Evolutionary conservation across 179 eudicot species (phyloP).

Genomic region (Heliamphora pulchella): DNA sequence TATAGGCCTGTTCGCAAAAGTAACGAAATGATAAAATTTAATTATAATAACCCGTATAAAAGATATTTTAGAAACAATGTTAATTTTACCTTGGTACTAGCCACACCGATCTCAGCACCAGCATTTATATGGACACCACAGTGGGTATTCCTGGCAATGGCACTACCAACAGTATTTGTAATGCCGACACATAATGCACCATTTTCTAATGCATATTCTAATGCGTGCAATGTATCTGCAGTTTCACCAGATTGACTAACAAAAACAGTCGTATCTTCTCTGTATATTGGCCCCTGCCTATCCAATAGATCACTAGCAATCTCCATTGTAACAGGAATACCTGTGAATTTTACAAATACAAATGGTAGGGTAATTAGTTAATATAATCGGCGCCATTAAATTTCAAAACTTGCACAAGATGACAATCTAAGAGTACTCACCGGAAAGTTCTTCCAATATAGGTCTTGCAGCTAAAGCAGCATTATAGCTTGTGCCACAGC

Average conservation of each 20-base stretch:
- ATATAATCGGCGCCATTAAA: background rate
- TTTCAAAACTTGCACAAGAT: background rate
- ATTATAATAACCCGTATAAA: background rate
- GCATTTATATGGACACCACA: conserved; percentile 97
- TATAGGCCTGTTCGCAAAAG: conserved; percentile 65
- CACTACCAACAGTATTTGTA: conserved; percentile 96
- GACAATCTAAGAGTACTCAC: conserved; percentile 26
- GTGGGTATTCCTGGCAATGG: conserved; percentile 86
- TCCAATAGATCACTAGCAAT: conserved; percentile 96
- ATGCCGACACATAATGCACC: conserved; percentile 98
- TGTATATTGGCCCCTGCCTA: conserved; percentile 94
- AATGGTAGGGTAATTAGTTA: background rate
- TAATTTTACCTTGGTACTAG: conserved; percentile 81
- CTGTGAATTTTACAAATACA: conserved; percentile 26
- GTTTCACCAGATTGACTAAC: conserved; percentile 99
- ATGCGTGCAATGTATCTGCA: conserved; percentile 82
- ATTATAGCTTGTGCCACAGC: conserved; percentile 96
- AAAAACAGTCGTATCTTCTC: conserved; percentile 94
- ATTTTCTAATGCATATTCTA: conserved; percentile 83
- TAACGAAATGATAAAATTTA: conserved; percentile 2
- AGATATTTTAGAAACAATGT: background rate
- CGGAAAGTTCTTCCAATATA: conserved; percentile 91
- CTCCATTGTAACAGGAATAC: conserved; percentile 94
- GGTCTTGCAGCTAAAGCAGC: conserved; percentile 92
- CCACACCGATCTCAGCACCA: conserved; percentile 97